Evolutionary conservation across 2,329 filamentous ascomycete genomes (phyloP).

Genomic region (Trichoderma koningiopsis): DNA sequence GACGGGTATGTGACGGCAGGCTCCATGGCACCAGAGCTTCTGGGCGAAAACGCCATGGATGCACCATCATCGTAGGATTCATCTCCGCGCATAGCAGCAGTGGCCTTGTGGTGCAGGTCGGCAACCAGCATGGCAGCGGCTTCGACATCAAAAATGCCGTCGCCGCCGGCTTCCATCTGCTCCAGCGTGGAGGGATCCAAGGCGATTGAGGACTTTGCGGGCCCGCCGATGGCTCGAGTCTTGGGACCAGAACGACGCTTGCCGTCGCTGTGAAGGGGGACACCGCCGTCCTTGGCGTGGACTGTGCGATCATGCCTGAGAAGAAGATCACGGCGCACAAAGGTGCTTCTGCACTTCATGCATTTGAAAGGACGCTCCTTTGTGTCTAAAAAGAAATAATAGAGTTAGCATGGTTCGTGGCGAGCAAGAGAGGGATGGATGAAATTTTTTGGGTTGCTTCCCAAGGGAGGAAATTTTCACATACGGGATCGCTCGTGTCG

Average conservation of each 20-base stretch:
- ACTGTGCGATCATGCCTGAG: constrained; percentile 97
- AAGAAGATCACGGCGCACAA: constrained; percentile 93
- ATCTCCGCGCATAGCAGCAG: constrained; percentile 65
- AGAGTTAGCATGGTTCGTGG: background rate
- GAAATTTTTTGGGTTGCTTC: background rate
- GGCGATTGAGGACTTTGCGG: constrained; percentile 74
- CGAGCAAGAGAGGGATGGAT: background rate
- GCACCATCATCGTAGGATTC: constrained; percentile 59
- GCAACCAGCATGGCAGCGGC: constrained; percentile 98
- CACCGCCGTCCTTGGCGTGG: constrained; percentile 95
- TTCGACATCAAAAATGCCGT: constrained; percentile 93
- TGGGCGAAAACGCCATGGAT: constrained; percentile 72
- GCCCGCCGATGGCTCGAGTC: constrained; percentile 61
- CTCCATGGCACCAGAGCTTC: constrained; percentile 72
- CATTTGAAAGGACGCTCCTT: constrained; percentile 99
- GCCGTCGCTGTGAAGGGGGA: constrained; percentile 90
- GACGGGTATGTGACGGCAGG: constrained; percentile 75
- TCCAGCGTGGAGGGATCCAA: constrained; percentile 86
- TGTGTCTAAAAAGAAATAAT: constrained; percentile 65
- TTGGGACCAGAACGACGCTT: constrained; percentile 80
- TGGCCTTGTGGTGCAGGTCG: constrained; percentile 94
- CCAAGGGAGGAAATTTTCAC: constrained; percentile 47
- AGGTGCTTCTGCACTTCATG: constrained; percentile 96
- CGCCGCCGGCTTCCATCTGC: constrained; percentile 88
- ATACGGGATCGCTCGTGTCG: constrained; percentile 97